Conservation (phyloP, 805 yeast genomes). For the Brettanomyces anomalus region DNA sequence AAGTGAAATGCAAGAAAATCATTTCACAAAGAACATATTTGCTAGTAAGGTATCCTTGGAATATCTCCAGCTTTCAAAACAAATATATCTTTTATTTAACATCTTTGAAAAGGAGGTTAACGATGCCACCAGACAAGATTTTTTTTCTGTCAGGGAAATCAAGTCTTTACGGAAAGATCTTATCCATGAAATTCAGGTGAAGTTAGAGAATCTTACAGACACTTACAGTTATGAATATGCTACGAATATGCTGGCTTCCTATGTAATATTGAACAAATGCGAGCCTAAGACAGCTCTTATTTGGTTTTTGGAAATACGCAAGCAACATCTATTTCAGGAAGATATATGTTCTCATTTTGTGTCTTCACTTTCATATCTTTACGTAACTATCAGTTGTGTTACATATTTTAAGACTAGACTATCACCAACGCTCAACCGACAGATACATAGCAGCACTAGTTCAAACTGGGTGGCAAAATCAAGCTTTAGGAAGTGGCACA, state of each 20-base stretch:
- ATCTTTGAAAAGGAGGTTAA: conserved; percentile 15
- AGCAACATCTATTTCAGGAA: conserved; percentile 6
- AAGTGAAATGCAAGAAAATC: neutral
- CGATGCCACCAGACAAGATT: neutral
- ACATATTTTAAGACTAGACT: conserved; percentile 17
- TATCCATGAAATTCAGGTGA: conserved; percentile 11
- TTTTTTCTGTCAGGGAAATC: conserved; percentile 13
- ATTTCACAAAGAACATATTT: neutral
- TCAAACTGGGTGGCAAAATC: conserved; percentile 22
- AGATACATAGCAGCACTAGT: conserved; percentile 12
- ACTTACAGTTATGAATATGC: conserved; percentile 24
- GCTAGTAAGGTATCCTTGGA: conserved; percentile 10
- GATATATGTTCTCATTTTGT: conserved; percentile 13
- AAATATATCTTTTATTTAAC: conserved; percentile 15
- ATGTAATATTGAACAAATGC: conserved; percentile 11
- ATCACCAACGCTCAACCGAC: conserved; percentile 13
- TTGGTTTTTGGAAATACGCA: conserved; percentile 18
- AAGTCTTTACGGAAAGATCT: conserved; percentile 11
- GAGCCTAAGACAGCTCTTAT: conserved; percentile 15
- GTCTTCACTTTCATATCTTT: conserved; percentile 20
- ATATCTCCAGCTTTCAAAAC: conserved; percentile 18
- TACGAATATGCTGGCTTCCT: conserved; percentile 17
- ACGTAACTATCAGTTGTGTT: conserved; percentile 21
- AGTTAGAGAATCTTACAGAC: conserved; percentile 12
- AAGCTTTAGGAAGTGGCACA: conserved; percentile 18